phyloP scores from a whole-genome alignment of 192 early-diverging fungal species.

The Jimgerdemannia flammicorona region DNA sequence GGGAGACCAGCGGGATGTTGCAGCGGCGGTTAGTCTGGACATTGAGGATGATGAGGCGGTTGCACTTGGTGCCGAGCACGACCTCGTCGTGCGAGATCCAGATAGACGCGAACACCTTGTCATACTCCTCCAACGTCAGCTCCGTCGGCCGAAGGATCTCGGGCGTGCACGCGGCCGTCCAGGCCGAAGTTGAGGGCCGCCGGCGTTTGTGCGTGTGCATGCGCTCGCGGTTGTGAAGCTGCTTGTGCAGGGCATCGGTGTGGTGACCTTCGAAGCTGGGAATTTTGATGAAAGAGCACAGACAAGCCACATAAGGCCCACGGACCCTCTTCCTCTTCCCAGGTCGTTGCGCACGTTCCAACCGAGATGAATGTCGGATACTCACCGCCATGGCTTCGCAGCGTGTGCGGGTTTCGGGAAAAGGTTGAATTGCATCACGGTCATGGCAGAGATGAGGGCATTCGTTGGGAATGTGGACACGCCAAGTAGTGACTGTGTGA shows the following conservation, averaged over 20 bases:
- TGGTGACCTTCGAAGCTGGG: not conserved
- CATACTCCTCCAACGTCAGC: constrained; percentile 22
- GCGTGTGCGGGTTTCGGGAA: too few species aligned
- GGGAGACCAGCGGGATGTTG: constrained; percentile 26
- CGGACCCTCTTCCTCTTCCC: too few species aligned
- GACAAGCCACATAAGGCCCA: too few species aligned
- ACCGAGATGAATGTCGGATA: too few species aligned
- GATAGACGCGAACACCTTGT: constrained; percentile 55
- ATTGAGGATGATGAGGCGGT: constrained; percentile 33
- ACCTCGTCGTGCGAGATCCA: constrained; percentile 52
- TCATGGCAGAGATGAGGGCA: too few species aligned
- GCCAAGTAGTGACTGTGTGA: too few species aligned
- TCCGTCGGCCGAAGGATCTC: constrained; percentile 5
- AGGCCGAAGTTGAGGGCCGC: not conserved
- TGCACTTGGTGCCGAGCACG: constrained; percentile 62
- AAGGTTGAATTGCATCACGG: too few species aligned
- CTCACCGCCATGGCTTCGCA: too few species aligned
- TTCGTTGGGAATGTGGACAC: too few species aligned
- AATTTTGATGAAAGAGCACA: too few species aligned
- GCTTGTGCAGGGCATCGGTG: not conserved
- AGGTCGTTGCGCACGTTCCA: too few species aligned
- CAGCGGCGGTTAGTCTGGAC: constrained; percentile 26
- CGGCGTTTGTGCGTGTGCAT: not conserved
- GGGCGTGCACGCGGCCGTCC: not conserved
- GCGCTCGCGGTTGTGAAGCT: not conserved